These are phyloP conservation scores for Rhodotorula sp. DNA, from an alignment of 1,284 basidiomycete species.

Conservation along the genomic window DNA sequence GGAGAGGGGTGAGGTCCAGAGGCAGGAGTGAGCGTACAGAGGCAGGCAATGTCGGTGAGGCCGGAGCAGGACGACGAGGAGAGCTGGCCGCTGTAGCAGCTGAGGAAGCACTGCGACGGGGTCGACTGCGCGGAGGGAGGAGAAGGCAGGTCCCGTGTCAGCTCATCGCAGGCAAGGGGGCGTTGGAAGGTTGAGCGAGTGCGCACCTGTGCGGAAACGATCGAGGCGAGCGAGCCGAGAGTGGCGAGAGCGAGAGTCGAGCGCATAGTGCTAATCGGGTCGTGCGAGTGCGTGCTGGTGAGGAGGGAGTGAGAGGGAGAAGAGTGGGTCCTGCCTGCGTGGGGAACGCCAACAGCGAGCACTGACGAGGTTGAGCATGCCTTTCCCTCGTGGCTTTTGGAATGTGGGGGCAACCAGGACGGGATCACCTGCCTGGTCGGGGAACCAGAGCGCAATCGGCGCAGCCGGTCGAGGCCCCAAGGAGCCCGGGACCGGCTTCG, in stretches of 20 bases:
- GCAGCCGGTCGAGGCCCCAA: too few species aligned
- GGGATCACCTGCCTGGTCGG: too few species aligned
- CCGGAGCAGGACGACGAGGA: slow-evolving; percentile 3
- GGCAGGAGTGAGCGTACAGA: background rate
- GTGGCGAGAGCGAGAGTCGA: slow-evolving; percentile 2
- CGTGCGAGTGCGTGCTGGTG: background rate
- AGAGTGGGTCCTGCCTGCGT: background rate
- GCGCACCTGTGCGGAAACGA: slow-evolving; percentile 12
- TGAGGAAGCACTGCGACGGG: slow-evolving; percentile 13
- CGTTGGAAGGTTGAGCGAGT: background rate
- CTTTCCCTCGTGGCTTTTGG: too few species aligned
- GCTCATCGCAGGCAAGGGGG: too few species aligned
- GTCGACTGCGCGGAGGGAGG: background rate
- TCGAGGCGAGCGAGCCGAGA: slow-evolving; percentile 3
- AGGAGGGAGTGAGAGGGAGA: background rate
- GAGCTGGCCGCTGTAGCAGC: background rate
- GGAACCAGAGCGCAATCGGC: too few species aligned
- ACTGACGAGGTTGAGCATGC: too few species aligned
- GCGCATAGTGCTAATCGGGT: background rate
- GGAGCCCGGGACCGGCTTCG: too few species aligned
- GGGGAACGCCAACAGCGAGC: too few species aligned
- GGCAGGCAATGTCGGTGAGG: slow-evolving; percentile 8
- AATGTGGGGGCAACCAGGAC: too few species aligned
- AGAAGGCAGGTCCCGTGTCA: background rate
- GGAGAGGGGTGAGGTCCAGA: background rate